phyloP scores from a whole-genome alignment of 148 eudicot species.

The Amaranthus hypochondriacus region DNA sequence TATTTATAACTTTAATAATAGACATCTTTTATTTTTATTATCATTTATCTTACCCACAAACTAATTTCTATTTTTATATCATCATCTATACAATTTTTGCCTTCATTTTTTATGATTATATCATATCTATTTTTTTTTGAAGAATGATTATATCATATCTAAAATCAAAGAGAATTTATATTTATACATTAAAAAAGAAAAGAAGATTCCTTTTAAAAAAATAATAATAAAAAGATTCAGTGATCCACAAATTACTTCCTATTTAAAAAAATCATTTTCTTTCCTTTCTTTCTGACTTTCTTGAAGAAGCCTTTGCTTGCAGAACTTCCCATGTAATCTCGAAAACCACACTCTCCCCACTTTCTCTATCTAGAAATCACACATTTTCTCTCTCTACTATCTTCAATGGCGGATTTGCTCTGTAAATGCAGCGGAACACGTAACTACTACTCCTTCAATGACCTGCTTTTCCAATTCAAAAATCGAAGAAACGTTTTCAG shows the following conservation, averaged over 20 bases:
- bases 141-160: background rate
- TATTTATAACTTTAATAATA: no score
- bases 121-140: background rate
- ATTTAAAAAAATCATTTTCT: background rate
- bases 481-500: conserved; percentile 17
- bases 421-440: conserved; percentile 34
- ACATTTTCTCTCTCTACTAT: background rate
- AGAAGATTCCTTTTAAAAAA: background rate
- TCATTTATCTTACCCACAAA: no score
- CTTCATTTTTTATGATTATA: no score
- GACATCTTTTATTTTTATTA: no score
- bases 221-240: background rate
- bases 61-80: no score
- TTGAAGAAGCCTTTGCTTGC: conserved; percentile 11
- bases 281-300: background rate
- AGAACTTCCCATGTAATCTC: conserved; percentile 12
- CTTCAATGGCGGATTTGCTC: conserved; percentile 32
- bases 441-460: conserved; percentile 15
- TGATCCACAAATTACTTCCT: conserved; percentile 8
- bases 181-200: background rate
- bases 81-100: no score
- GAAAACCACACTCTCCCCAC: conserved; percentile 1
- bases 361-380: conserved; percentile 15
- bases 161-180: background rate
- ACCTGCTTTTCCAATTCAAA: conserved; percentile 22